Base-by-base conservation (phyloP, 495 filamentous ascomycete genomes). In the Penicilliopsis zonata region DNA sequence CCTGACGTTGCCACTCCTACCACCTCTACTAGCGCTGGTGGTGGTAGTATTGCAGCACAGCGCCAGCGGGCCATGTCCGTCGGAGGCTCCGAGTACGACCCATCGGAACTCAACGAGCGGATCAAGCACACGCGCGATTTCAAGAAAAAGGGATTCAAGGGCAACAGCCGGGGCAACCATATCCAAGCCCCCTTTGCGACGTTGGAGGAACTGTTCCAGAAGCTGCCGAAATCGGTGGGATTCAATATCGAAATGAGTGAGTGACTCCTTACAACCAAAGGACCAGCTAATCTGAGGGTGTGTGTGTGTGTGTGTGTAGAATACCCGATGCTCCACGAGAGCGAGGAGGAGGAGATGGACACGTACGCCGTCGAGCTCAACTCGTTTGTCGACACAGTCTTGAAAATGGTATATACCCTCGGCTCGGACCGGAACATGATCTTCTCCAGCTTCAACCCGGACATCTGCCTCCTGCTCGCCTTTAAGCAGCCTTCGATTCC, bases 71-170 rank as follows among this genome's bases (percentile, higher is more conserved):
- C 74, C 5, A 68, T 76, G 66, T 76, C 74, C 16, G 56, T 69
- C 35, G 64, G 69, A 33, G 65, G 62, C 39, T 55, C 53, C n/a
- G 56, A 70, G 31, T 62, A 63, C 31, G 57, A 70, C 30, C 56
- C 55, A 0, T 50, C 68, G n/a, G 75, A 79, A 21, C 65, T 92
- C 48, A 72, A 76, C 25, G 92, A 96, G 49, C 80, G 81, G 28
- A 96, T 99, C 82, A 94, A 93, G 56, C 86, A 95, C 51, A 95
- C 92, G 2, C 76, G 84, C 30, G 86, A 94, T 49, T 94, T 82
- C 61, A 95, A 94, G 52, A 74, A 76, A 46, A 79, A 82, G 46
- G 92, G 90, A 0, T 99, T 79, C 73, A 99, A 99, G 57, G 86
- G 78, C 28, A 99, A 99, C 50, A 86, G 74, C 14, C 79, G 92